Percentiles rank a stretch among this genome's conserved stretches.
Evolutionary conservation across 2,329 filamentous ascomycete species (phyloP).

Genomic region (Coniochaeta sp.): DNA sequence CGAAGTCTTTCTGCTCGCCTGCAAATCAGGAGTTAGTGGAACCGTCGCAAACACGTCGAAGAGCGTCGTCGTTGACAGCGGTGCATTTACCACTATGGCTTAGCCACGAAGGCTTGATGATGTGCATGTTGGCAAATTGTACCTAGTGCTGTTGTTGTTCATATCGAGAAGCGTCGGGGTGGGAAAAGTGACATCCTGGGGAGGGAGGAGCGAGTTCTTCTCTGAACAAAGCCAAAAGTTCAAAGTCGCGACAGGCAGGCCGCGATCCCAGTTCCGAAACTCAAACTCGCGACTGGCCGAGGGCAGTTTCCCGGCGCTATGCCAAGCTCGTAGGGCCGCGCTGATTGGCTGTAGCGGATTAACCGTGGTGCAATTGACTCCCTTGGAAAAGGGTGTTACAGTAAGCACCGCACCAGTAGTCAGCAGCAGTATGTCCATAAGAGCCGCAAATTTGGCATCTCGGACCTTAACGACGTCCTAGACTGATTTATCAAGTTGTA

Average conservation of each 20-base stretch:
- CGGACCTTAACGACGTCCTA: too few relatives aligned
- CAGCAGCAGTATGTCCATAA: too few relatives aligned
- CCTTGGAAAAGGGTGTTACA: background rate
- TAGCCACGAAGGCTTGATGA: conserved; percentile 94
- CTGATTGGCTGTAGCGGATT: conserved; percentile 7
- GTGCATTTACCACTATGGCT: conserved; percentile 71
- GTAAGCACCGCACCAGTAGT: too few relatives aligned
- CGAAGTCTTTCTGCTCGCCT: conserved; percentile 96
- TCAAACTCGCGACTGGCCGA: background rate
- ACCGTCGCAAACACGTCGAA: background rate
- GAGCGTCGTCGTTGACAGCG: background rate
- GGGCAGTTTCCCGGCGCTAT: background rate
- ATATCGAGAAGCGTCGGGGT: conserved; percentile 12
- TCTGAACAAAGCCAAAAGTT: background rate
- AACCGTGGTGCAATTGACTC: background rate
- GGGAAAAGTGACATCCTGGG: background rate
- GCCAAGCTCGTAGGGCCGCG: conserved; percentile 3
- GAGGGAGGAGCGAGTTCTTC: background rate
- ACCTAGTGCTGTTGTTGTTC: conserved; percentile 9
- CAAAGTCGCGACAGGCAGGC: background rate
- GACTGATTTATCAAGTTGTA: too few relatives aligned
- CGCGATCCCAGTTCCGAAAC: conserved; percentile 3
- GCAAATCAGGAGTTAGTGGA: conserved; percentile 9
- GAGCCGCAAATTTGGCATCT: too few relatives aligned
- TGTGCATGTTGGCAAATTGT: conserved; percentile 51